Percentiles rank a stretch among this genome's conserved stretches.
Conservation (phyloP, 768 basidiomycete species). For the Multifurca ochricompacta region DNA sequence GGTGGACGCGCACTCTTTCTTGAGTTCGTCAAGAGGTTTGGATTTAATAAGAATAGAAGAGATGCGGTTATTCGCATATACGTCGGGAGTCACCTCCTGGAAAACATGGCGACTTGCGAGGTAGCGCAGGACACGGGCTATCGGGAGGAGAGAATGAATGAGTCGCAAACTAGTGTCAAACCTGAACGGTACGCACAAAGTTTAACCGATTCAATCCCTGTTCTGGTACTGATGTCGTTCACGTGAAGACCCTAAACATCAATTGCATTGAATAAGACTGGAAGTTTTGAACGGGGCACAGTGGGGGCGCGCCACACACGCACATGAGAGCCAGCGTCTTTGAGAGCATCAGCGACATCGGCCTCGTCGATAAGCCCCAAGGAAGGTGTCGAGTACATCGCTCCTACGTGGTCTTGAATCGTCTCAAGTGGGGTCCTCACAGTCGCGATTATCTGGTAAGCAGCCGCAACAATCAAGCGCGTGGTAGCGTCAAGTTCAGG, state of each 20-base stretch:
- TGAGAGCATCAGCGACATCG: conserved; percentile 8
- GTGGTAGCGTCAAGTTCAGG: not conserved
- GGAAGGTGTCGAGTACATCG: conserved; percentile 2
- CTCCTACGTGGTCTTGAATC: not conserved
- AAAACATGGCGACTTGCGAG: conserved; percentile 36
- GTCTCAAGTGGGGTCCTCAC: conserved; percentile 1
- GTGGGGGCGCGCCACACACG: too few relatives aligned
- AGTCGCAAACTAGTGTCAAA: not conserved
- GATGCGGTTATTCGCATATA: conserved; percentile 34
- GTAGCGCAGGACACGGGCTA: conserved; percentile 33
- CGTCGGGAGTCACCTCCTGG: conserved; percentile 30
- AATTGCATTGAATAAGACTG: not conserved
- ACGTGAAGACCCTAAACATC: conserved; percentile 8
- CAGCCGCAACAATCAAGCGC: conserved; percentile 2
- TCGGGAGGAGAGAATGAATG: not conserved
- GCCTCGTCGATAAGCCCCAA: not conserved
- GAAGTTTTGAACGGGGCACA: too few relatives aligned
- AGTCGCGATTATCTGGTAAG: conserved; percentile 6
- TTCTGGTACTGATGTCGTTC: conserved; percentile 5
- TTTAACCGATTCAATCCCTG: not conserved
- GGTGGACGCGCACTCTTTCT: not conserved
- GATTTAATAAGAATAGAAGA: conserved; percentile 31
- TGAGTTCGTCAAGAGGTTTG: conserved; percentile 23
- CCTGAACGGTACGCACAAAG: not conserved
- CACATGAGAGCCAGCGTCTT: conserved; percentile 6